These are phyloP conservation scores for Didymella keratinophila DNA, from an alignment of 2,329 filamentous ascomycete genomes.

Conservation along the genomic window DNA sequence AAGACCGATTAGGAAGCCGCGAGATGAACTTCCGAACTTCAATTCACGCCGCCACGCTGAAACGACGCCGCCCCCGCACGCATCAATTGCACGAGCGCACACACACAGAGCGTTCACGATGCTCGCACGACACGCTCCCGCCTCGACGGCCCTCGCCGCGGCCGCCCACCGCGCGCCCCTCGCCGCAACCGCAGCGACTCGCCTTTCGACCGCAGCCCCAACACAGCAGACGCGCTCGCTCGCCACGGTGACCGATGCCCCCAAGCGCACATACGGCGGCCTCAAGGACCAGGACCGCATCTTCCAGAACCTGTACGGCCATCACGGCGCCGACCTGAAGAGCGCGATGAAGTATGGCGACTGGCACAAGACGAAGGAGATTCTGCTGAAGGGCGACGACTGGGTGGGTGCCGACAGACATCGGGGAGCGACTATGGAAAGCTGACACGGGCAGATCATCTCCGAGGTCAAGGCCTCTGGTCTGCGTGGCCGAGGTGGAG, in stretches of 20 bases:
- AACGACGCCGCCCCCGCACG: slow-evolving; percentile 43
- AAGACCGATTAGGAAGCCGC: slow-evolving; percentile 25
- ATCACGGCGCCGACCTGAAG: slow-evolving; percentile 89
- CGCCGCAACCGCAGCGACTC: slow-evolving; percentile 48
- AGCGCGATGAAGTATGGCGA: slow-evolving; percentile 97
- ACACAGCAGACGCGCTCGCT: slow-evolving; percentile 70
- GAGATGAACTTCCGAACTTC: slow-evolving; percentile 33
- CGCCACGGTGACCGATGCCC: slow-evolving; percentile 61
- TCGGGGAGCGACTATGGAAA: neutral
- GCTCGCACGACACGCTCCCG: slow-evolving; percentile 52
- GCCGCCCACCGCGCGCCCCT: slow-evolving; percentile 54
- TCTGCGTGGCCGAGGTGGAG: slow-evolving; percentile 92
- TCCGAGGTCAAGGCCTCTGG: slow-evolving; percentile 96
- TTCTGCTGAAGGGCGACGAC: slow-evolving; percentile 94
- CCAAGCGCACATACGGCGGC: slow-evolving; percentile 78
- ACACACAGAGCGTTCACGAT: slow-evolving; percentile 44
- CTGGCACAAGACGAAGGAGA: slow-evolving; percentile 99
- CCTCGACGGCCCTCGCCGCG: slow-evolving; percentile 50
- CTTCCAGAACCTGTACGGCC: slow-evolving; percentile 97
- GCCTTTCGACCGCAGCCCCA: slow-evolving; percentile 50
- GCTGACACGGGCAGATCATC: slow-evolving; percentile 72
- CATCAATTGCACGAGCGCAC: slow-evolving; percentile 50
- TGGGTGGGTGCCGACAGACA: slow-evolving; percentile 64
- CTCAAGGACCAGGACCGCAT: slow-evolving; percentile 97
- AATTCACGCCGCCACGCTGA: slow-evolving; percentile 36